Evolutionary conservation across 1,284 basidiomycete genomes (phyloP).

Genomic region (Ustilago xerochloae): DNA sequence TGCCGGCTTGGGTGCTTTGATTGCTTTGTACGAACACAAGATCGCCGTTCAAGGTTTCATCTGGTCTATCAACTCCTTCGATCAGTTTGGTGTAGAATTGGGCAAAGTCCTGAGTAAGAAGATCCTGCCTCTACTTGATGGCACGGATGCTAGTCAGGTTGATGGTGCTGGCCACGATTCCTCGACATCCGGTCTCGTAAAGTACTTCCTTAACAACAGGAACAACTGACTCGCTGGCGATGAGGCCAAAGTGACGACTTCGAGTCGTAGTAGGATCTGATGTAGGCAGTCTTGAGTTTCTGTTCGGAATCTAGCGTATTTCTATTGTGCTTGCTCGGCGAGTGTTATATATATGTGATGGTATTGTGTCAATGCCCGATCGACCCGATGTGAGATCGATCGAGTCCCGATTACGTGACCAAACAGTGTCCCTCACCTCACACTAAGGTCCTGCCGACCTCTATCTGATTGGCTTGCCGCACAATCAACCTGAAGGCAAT

Average conservation of each 20-base stretch:
- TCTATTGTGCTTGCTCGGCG: too few species aligned
- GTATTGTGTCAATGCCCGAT: too few species aligned
- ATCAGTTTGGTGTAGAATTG: constrained; percentile 74
- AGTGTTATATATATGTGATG: too few species aligned
- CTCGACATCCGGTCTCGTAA: constrained; percentile 71
- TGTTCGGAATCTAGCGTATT: too few species aligned
- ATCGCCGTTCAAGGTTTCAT: constrained; percentile 96
- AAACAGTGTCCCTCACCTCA: too few species aligned
- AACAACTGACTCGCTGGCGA: constrained; percentile 41
- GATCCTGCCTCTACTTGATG: constrained; percentile 86
- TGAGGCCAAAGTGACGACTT: not conserved
- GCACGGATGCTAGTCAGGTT: constrained; percentile 78
- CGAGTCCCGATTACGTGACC: too few species aligned
- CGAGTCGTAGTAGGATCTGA: constrained; percentile 9
- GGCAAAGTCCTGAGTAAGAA: constrained; percentile 95
- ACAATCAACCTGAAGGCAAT: too few species aligned
- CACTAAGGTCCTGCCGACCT: too few species aligned
- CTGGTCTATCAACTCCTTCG: constrained; percentile 98
- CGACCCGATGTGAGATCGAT: too few species aligned
- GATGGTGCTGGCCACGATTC: constrained; percentile 80
- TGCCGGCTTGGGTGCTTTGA: constrained; percentile 84
- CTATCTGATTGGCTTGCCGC: too few species aligned
- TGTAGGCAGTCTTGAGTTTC: not conserved
- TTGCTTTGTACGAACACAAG: constrained; percentile 98
- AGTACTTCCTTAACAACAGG: constrained; percentile 58